Percentiles rank a stretch among this genome's conserved stretches.
These are phyloP conservation scores for Fusarium tjaetaba DNA, from an alignment of 2,329 filamentous ascomycete species.

Conservation along the genomic window DNA sequence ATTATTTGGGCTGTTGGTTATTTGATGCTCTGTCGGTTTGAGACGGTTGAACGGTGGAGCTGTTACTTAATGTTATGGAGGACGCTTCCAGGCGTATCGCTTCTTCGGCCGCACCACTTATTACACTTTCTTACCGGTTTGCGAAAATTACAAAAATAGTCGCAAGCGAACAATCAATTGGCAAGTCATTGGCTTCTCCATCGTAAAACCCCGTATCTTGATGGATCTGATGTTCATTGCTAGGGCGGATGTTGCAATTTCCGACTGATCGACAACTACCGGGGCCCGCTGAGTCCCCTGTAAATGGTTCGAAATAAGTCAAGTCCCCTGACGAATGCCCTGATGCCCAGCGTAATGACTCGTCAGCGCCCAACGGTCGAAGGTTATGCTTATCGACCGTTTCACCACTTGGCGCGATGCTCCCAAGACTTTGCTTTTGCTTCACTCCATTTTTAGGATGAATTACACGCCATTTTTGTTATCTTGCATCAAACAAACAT, in stretches of 20 bases:
- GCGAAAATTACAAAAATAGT: background rate
- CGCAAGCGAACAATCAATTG: background rate
- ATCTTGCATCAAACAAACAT: background rate
- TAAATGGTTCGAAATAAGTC: background rate
- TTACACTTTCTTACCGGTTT: background rate
- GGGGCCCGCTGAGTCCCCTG: background rate
- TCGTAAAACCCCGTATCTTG: background rate
- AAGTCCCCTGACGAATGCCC: background rate
- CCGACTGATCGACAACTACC: conserved; percentile 19
- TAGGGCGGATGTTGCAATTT: conserved; percentile 10
- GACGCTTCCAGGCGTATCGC: background rate
- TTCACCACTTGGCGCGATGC: background rate
- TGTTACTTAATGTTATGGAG: background rate
- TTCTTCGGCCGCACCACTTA: background rate
- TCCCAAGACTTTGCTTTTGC: background rate
- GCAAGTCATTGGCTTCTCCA: background rate
- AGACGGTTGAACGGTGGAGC: conserved; percentile 14
- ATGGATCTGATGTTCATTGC: background rate
- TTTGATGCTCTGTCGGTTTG: background rate
- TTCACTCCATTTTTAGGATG: background rate
- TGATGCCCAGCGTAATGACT: conserved; percentile 4
- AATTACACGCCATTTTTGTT: background rate
- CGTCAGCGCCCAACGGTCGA: background rate
- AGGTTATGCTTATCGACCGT: background rate
- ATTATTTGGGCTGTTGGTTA: background rate